Conservation (phyloP, 208 protist species). For the Trypanosoma caninum region DNA sequence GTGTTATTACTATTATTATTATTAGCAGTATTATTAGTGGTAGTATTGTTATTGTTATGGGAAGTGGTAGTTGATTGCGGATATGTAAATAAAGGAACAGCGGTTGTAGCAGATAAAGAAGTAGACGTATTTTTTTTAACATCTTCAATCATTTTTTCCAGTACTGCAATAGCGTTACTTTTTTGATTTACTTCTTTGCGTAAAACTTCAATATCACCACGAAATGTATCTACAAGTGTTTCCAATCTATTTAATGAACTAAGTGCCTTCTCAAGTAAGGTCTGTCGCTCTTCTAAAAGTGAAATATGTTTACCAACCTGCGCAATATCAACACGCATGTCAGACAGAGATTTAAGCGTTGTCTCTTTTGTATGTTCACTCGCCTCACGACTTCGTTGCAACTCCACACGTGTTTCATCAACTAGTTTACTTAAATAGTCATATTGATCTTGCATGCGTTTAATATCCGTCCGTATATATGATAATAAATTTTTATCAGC, state of each 20-base stretch:
- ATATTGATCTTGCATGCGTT: conserved; percentile 15
- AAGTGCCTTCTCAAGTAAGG: conserved; percentile 12
- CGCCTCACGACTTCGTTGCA: conserved; percentile 19
- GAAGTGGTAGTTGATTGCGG: too few species aligned
- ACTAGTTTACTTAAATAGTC: conserved; percentile 8
- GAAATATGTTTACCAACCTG: conserved; percentile 16
- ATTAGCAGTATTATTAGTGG: background rate
- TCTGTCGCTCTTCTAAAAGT: conserved; percentile 9
- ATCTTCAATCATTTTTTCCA: conserved; percentile 11
- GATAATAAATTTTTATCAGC: background rate
- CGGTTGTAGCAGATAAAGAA: background rate
- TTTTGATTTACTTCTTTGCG: conserved; percentile 12
- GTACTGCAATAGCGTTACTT: conserved; percentile 4
- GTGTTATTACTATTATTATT: too few species aligned
- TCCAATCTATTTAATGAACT: conserved; percentile 1
- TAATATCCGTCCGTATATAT: background rate
- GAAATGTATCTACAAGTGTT: background rate
- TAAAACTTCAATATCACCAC: conserved; percentile 1
- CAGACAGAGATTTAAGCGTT: background rate
- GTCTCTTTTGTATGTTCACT: background rate
- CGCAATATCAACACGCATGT: conserved; percentile 15
- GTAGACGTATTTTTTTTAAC: background rate
- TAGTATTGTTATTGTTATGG: background rate
- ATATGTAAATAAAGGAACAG: background rate
- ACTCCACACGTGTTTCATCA: conserved; percentile 18